Conservation (phyloP, 2,329 filamentous ascomycete species). For the Talaromyces funiculosus region DNA sequence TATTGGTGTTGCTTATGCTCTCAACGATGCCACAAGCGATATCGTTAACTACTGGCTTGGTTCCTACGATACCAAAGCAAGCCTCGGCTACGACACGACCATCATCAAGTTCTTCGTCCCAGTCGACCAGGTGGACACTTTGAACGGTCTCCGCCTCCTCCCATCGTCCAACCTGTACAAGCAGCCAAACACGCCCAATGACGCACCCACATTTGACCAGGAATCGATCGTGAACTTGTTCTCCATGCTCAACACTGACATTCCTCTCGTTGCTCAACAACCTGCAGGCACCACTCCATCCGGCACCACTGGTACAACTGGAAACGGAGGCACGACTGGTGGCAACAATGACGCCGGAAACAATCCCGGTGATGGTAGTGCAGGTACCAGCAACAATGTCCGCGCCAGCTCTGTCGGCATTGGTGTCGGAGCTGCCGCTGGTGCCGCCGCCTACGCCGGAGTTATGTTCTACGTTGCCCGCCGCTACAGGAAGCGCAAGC, state of each 20-base stretch:
- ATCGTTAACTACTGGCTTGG: slow-evolving; percentile 65
- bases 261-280: slow-evolving; percentile 55
- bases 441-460: slow-evolving; percentile 81
- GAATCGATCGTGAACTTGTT: slow-evolving; percentile 66
- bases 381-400: slow-evolving; percentile 34
- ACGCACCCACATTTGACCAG: slow-evolving; percentile 13
- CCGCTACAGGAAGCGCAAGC: slow-evolving; percentile 80
- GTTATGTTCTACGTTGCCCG: slow-evolving; percentile 92
- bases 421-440: slow-evolving; percentile 68
- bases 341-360: slow-evolving; percentile 26
- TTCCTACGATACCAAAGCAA: slow-evolving; percentile 65
- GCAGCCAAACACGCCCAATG: slow-evolving; percentile 47
- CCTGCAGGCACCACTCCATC: neutral
- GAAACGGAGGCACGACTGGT: slow-evolving; percentile 31
- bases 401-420: slow-evolving; percentile 55
- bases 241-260: slow-evolving; percentile 73
- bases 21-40: slow-evolving; percentile 44
- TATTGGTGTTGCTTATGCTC: slow-evolving; percentile 60
- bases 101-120: slow-evolving; percentile 73
- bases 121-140: slow-evolving; percentile 58
- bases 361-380: slow-evolving; percentile 43
- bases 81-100: slow-evolving; percentile 73
- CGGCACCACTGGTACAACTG: slow-evolving; percentile 40
- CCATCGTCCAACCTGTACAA: slow-evolving; percentile 71
- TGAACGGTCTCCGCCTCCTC: slow-evolving; percentile 64